These are phyloP conservation scores for Schizophyllum amplum DNA, from an alignment of 1,284 basidiomycete species.

Conservation along the genomic window DNA sequence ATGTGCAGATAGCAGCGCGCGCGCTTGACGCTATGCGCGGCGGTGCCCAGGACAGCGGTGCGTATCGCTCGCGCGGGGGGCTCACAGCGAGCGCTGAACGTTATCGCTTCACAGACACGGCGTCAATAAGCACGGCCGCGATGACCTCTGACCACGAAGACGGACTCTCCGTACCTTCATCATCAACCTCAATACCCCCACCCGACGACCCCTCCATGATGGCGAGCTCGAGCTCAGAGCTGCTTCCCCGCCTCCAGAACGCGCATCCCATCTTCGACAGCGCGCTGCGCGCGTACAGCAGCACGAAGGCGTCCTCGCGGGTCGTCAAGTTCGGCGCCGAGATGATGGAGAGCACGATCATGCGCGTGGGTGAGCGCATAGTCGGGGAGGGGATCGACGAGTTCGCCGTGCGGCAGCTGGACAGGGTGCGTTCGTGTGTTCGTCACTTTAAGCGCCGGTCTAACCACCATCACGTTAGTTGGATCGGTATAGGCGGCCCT, in stretches of 20 bases:
- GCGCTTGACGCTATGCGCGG: constrained; percentile 69
- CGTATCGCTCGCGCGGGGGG: too few species aligned
- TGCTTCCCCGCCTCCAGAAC: constrained; percentile 6
- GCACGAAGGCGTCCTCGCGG: constrained; percentile 68
- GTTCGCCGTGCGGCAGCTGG: constrained; percentile 81
- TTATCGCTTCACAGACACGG: background rate
- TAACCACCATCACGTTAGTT: too few species aligned
- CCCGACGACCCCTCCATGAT: background rate
- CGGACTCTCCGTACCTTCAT: constrained; percentile 4
- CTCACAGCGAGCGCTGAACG: background rate
- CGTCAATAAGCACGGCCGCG: background rate
- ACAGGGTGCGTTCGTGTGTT: constrained; percentile 69
- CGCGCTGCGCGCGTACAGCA: constrained; percentile 66
- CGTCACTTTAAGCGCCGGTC: too few species aligned
- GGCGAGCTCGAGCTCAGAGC: background rate
- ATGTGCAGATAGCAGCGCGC: constrained; percentile 57
- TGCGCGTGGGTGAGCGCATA: constrained; percentile 31
- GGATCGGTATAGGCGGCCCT: background rate
- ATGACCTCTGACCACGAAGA: constrained; percentile 1
- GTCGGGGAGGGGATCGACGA: constrained; percentile 71
- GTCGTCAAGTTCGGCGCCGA: constrained; percentile 59
- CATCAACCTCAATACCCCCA: constrained; percentile 4
- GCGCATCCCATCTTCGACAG: constrained; percentile 50
- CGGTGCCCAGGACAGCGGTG: constrained; percentile 19
- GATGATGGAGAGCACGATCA: background rate